These are phyloP conservation scores for Xylaria acuta DNA, from an alignment of 495 filamentous ascomycete species.

Conservation along the genomic window DNA sequence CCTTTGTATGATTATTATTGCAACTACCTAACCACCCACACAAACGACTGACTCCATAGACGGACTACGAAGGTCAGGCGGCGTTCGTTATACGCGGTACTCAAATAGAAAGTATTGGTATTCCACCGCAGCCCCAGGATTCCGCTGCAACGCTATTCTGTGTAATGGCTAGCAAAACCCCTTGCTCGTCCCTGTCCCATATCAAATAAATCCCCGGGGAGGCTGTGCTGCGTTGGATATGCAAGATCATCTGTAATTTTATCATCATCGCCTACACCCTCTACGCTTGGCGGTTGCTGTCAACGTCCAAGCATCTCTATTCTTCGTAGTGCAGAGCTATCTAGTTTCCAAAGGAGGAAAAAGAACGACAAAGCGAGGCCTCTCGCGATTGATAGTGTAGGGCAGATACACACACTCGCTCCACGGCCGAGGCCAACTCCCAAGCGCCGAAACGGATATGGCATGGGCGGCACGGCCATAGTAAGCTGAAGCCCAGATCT, in stretches of 20 bases:
- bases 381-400: not conserved
- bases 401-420: not conserved
- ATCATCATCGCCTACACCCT: not conserved
- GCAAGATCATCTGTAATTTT: not conserved
- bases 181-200: slow-evolving; percentile 6
- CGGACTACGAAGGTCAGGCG: not conserved
- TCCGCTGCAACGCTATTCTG: not conserved
- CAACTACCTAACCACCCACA: not conserved
- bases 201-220: slow-evolving; percentile 14
- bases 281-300: not conserved
- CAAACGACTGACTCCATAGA: not conserved
- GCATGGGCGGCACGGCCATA: not conserved
- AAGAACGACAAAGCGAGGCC: not conserved
- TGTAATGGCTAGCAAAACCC: not conserved
- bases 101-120: slow-evolving; percentile 7
- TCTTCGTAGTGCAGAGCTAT: not conserved
- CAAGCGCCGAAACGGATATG: slow-evolving; percentile 4
- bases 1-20: not conserved
- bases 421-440: not conserved
- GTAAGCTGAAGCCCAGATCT: not conserved
- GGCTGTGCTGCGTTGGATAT: slow-evolving; percentile 14
- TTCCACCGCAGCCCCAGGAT: not conserved
- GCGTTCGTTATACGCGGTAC: not conserved
- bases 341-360: not conserved
- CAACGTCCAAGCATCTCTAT: not conserved